Base-by-base conservation (phyloP, 495 filamentous ascomycete species). In the Sphaerosporella brunnea region DNA sequence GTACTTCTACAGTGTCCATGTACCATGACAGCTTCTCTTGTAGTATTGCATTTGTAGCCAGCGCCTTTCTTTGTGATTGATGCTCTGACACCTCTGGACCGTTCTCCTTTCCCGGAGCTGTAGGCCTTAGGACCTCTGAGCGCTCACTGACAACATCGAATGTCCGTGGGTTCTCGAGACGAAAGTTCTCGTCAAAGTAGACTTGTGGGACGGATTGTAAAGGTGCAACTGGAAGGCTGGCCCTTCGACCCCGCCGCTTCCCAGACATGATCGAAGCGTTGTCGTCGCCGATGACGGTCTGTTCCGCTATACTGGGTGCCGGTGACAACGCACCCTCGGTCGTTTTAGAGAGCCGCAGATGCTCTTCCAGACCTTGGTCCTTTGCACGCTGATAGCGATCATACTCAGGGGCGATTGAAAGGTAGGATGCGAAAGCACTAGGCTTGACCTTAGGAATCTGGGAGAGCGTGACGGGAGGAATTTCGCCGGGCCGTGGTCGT, bases 11-110 rank as follows among this genome's bases (percentile, higher is more conserved):
- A 0, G 92, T 99, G 61, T 99, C 90, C 90, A 99, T 95, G 56
- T 99, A 99, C 90, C 90, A 99, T 1, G 88, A 95, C 2, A 99
- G 70, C 60, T 99, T 99, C 59, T 99, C 90, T 60, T 99, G 90
- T n/a, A 99, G 65, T 37, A 99, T 96, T 1, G 90, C 90, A 65
- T 99, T 99, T 0, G 86, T 94, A 26, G 92, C 87, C 2, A 97
- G 69, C 13, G 82, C 83, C 62, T 94, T 95, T 36, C 90, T 72
- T 24, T 84, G 79, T 3, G 55, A 51, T 21, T 72, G 74, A 0
- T 68, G 63, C 23, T 69, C 68, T n/a, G 80, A 82, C 65, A 83
- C 87, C 13, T 68, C 62, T 13, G 15, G 10, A 8, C 39, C 49
- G 23, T 51, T 38, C 3, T 48, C 45, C 15, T 13, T 15, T 13